Base-by-base conservation (phyloP, 2,329 filamentous ascomycete species). In the Cladosporium halotolerans region DNA sequence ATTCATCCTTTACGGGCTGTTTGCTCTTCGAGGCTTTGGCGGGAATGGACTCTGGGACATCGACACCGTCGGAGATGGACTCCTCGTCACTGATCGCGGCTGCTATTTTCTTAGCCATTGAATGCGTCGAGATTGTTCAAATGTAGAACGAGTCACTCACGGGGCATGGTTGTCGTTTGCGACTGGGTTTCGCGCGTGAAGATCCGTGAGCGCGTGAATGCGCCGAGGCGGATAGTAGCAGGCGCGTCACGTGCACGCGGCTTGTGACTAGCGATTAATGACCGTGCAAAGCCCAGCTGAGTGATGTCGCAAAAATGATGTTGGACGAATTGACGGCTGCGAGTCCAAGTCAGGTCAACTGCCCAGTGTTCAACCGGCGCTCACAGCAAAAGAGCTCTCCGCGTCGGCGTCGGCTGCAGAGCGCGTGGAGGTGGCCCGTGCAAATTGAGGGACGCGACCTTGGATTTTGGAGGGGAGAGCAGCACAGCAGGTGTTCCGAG, bases 161-260 rank as follows among this genome's bases (percentile, higher is more conserved):
- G 64, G 56, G 64, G 63, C 63, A 66, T 66, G 33, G 31, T 57
- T 47, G 36, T 34, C 14, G 47, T 28, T 44, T 36, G 9, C n/a
- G 39, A 28, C n/a, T 31, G 38, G 34, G 40, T 16, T 31, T 39
- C 14, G 38, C 28, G 39, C 13, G 47, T 50, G n/a, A 38, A 38
- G 32, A 44, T 4, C 7, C 9, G 33, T 13, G 14, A 40, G 50
- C 42, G 34, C 44, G 33, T 19, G 23, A 4, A 34, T 32, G 50
- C 50, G 43, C 36, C 32, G 46, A 19, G 31, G n/a, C 44, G 44
- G 38, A 5, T 44, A 23, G 2, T 18, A 1, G 13, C 16, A 14
- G 13, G 36, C 36, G 36, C 11, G 36, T 39, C 16, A 14, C 8
- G 34, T n/a, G 36, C 6, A 39, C n/a, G n/a, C 16, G 31, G 36